Percentiles rank a stretch among this genome's conserved stretches.
These are phyloP conservation scores for Zoysia pacifica DNA, from an alignment of 176 grass and related monocot species.

Conservation along the genomic window DNA sequence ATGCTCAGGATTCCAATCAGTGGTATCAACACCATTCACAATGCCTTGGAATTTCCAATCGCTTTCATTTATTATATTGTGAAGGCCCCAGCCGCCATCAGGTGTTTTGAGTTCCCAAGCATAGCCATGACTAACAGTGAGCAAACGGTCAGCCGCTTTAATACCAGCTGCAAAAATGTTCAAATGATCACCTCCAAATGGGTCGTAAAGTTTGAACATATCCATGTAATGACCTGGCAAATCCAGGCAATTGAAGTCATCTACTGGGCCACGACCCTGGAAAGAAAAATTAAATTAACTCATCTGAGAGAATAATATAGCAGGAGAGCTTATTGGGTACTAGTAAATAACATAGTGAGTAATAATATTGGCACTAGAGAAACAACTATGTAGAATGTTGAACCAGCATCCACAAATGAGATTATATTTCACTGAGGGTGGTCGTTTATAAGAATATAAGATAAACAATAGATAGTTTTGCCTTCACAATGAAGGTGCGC, in stretches of 20 bases:
- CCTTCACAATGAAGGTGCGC: neutral
- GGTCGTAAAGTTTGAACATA: conserved; percentile 71
- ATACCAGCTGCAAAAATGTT: conserved; percentile 93
- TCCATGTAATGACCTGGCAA: conserved; percentile 77
- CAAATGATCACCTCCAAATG: conserved; percentile 81
- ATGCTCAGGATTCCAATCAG: conserved; percentile 77
- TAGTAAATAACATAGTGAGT: too few relatives aligned
- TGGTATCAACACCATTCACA: conserved; percentile 88
- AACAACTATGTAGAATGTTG: neutral
- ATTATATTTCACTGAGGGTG: neutral
- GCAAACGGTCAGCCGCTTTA: conserved; percentile 78
- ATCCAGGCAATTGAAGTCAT: conserved; percentile 72
- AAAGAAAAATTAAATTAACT: conserved; percentile 39
- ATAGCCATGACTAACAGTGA: conserved; percentile 96
- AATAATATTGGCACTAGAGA: neutral
- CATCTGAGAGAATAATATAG: neutral
- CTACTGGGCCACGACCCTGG: conserved; percentile 89
- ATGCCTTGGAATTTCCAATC: conserved; percentile 90
- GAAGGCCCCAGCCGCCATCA: conserved; percentile 91
- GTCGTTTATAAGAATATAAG: neutral
- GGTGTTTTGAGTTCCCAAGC: conserved; percentile 89
- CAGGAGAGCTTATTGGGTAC: neutral
- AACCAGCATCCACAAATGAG: neutral
- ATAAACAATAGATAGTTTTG: neutral
- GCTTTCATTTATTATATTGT: conserved; percentile 70